Conservation (phyloP, 768 basidiomycete genomes). For the Boletus tomentosulus region DNA sequence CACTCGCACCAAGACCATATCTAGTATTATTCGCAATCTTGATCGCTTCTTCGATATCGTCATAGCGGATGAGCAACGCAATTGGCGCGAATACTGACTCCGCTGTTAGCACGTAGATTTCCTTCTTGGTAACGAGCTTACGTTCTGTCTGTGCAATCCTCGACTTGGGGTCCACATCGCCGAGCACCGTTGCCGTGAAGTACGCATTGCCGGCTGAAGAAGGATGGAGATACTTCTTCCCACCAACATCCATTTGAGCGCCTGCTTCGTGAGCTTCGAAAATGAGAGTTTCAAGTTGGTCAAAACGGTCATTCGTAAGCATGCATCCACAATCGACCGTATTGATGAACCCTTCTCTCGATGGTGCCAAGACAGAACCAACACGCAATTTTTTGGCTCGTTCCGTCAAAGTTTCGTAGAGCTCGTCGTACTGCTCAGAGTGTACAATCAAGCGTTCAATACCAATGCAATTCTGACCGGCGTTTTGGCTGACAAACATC, state of each 20-base stretch:
- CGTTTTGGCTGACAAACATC: constrained; percentile 63
- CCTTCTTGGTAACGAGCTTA: constrained; percentile 26
- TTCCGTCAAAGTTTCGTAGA: constrained; percentile 62
- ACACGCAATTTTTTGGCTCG: constrained; percentile 67
- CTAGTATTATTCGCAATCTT: constrained; percentile 83
- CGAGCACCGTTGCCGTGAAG: constrained; percentile 85
- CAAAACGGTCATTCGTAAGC: constrained; percentile 73
- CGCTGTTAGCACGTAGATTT: constrained; percentile 9
- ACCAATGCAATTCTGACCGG: constrained; percentile 96
- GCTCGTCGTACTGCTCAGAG: constrained; percentile 65
- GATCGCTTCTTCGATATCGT: constrained; percentile 79
- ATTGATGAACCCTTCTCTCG: constrained; percentile 63
- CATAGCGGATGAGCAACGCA: constrained; percentile 81
- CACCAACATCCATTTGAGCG: constrained; percentile 60
- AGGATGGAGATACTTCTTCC: constrained; percentile 58
- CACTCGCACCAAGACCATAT: constrained; percentile 90
- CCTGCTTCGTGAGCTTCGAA: constrained; percentile 65
- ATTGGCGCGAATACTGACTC: constrained; percentile 86
- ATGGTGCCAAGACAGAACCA: constrained; percentile 67
- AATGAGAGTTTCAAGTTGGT: constrained; percentile 63
- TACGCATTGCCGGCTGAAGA: constrained; percentile 72
- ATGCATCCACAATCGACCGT: constrained; percentile 86
- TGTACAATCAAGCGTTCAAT: constrained; percentile 93
- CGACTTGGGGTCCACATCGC: constrained; percentile 66
- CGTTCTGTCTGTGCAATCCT: constrained; percentile 78